These are phyloP conservation scores for Mortierella sp. DNA, from an alignment of 371 early-diverging fungal species.

Conservation along the genomic window DNA sequence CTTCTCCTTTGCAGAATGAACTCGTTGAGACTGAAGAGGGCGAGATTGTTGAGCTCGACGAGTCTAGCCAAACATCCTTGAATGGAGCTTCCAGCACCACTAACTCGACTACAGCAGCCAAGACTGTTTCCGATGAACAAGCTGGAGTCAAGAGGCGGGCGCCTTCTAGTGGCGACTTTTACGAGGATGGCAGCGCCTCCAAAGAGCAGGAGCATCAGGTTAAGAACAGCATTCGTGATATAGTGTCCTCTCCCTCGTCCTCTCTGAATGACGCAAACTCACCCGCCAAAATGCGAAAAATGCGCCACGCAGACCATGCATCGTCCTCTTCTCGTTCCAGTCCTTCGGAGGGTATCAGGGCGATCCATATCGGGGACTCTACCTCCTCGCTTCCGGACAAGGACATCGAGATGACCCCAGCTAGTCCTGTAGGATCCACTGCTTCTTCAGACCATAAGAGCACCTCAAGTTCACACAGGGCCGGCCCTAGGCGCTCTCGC, in stretches of 20 bases:
- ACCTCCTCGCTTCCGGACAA: conserved; percentile 20
- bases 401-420: conserved; percentile 44
- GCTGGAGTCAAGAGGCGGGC: conserved; percentile 37
- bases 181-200: conserved; percentile 5
- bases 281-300: conserved; percentile 52
- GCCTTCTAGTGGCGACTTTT: conserved; percentile 1
- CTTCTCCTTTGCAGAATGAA: conserved; percentile 53
- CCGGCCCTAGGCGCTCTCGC: conserved; percentile 19
- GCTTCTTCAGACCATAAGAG: conserved; percentile 41
- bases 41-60: conserved; percentile 51
- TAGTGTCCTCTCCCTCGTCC: conserved; percentile 28
- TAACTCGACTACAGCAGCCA: neutral
- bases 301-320: conserved; percentile 40
- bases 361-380: conserved; percentile 33
- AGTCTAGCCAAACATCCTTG: conserved; percentile 7
- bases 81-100: conserved; percentile 4
- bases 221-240: conserved; percentile 46
- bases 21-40: conserved; percentile 56
- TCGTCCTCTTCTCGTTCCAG: conserved; percentile 36
- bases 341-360: conserved; percentile 47
- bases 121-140: conserved; percentile 4
- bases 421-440: conserved; percentile 38
- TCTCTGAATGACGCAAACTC: conserved; percentile 43
- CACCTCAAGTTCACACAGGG: conserved; percentile 33
- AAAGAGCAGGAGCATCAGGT: conserved; percentile 47